Evolutionary conservation across 2,329 filamentous ascomycete genomes (phyloP).

Genomic region (Lasiodiplodia theobromae): DNA sequence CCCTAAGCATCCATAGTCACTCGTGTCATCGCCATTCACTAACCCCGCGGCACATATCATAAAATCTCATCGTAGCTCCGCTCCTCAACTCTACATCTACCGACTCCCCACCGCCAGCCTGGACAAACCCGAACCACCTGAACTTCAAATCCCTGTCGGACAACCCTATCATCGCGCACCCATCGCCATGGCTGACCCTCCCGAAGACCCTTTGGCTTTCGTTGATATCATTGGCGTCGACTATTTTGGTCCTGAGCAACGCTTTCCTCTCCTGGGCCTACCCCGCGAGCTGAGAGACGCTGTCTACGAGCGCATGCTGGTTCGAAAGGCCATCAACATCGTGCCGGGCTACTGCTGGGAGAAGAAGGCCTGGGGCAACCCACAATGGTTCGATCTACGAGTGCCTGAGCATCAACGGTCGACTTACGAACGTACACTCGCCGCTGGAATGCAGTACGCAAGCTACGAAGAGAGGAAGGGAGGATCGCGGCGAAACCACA

Average conservation of each 20-base stretch:
- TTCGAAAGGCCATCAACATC: neutral
- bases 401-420: no score
- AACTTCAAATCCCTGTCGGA: neutral
- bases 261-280: neutral
- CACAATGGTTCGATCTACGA: neutral
- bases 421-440: neutral
- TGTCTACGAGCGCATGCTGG: neutral
- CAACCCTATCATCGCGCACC: neutral
- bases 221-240: neutral
- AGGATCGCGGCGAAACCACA: neutral
- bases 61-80: neutral
- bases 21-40: neutral
- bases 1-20: neutral
- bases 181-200: neutral
- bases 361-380: neutral
- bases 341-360: neutral
- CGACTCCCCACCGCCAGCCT: neutral
- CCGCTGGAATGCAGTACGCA: neutral
- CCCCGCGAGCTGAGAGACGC: neutral
- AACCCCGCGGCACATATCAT: neutral
- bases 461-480: neutral
- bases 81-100: neutral
- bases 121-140: neutral
- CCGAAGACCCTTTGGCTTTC: neutral
- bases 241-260: neutral